Evolutionary conservation across 805 yeast genomes (phyloP), one percentile per base, ranked within the genome.

Genomic region (Candida xiaguanensis): DNA sequence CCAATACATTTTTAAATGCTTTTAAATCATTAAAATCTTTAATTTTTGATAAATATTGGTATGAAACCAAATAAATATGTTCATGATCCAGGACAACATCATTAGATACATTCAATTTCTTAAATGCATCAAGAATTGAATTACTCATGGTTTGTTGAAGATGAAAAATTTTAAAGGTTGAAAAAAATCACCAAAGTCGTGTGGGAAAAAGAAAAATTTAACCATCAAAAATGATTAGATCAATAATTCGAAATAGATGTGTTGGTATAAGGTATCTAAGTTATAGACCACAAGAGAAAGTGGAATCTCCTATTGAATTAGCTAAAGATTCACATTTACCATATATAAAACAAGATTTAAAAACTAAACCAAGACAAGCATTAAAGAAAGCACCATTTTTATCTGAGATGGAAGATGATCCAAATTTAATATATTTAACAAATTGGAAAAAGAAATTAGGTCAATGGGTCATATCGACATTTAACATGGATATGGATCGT

Each of bases 401-500:
- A 34, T 66, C 72, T 1, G 65, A 59, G 39, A 58, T 61, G 49
- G 56, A 55, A 39, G 56, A 63, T 30, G 73, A 66, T 47, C 59
- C 55, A 37, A 59, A 67, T n/a, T 49, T 47, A 27, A 67, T 55
- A 46, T 38, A 58, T 36, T 63, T 68, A 69, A 52, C 70, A 3
- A 43, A 47, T 3, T 60, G 62, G 52, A 54, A 59, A 23, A 70
- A 67, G 46, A 47, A 70, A 0, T 54, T 85, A 26, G 93, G 91
- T 48, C 89, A 85, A 56, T 53, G 74, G 28, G 70, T 82, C 16
- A 74, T 85, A 40, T 67, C 74, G 24, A 31, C 72, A 8, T 81
- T 91, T 57, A 72, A 78, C 46, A 67, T 91, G 42, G 96, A 91
- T 61, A 88, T 91, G 95, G 98, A 91, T 67, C 78, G 78, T 47